Conservation (phyloP, 805 yeast species). For the Saturnispora serradocipensis region DNA sequence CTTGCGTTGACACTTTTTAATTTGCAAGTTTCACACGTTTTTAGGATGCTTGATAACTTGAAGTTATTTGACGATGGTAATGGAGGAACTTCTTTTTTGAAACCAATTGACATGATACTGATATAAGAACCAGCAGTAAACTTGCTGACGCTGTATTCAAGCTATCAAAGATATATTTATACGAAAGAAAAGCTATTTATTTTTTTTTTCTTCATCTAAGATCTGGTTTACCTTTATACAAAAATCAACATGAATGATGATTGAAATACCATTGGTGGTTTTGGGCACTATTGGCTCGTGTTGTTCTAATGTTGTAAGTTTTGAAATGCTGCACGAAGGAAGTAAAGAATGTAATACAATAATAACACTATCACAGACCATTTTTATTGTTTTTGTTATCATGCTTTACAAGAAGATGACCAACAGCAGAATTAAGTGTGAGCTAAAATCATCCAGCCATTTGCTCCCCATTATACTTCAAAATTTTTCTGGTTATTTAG, state of each 20-base stretch:
- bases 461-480: constrained; percentile 39
- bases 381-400: constrained; percentile 40
- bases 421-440: constrained; percentile 16
- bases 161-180: background rate
- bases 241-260: background rate
- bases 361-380: constrained; percentile 51
- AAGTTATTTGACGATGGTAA: constrained; percentile 2
- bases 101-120: background rate
- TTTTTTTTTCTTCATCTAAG: background rate
- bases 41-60: background rate
- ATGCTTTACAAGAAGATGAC: constrained; percentile 21
- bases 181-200: background rate
- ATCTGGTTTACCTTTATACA: background rate
- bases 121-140: background rate
- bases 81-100: background rate
- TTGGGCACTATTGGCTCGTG: constrained; percentile 58
- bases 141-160: background rate
- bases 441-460: constrained; percentile 37
- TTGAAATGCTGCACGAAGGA: constrained; percentile 42
- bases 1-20: constrained; percentile 17
- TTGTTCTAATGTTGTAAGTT: constrained; percentile 56
- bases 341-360: constrained; percentile 35
- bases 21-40: background rate
- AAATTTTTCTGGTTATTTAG: constrained; percentile 42
- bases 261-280: constrained; percentile 6